Evolutionary conservation across 2,329 filamentous ascomycete species (phyloP), one percentile per base, ranked within the genome.

Genomic region (Alternaria consortialis): DNA sequence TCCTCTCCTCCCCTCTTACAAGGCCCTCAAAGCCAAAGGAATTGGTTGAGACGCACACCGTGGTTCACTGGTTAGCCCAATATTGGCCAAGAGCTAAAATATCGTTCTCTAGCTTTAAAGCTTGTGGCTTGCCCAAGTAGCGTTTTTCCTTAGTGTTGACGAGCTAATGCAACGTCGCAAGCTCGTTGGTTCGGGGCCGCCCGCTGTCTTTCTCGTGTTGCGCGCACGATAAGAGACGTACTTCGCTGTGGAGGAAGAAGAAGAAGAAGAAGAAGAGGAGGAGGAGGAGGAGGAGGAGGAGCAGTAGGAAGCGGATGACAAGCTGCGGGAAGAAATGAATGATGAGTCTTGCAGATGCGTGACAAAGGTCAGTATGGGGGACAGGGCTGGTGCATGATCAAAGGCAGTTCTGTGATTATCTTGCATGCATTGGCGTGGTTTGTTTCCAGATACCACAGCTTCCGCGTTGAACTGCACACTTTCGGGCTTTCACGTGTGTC

Each of bases 151-250:
- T 50, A 17, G 32, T 27, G 46, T 43, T 12, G 17, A 23, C 17
- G 29, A 25, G 46, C 46, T 48, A 48, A 25, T 36, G 46, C 46
- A 34, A 9, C 15, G 46, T 20, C 17, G 31, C 29, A 32, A 48
- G 46, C 46, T 48, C 20, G 46, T 48, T 48, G 31, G 46, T 23
- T 36, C 46, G 46, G 46, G 46, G 46, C 32, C 31, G 46, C 46
- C 46, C 46, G 46, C 46, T 48, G 46, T 48, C 46, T 48, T 48
- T 34, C 46, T 48, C 46, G 46, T 48, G 32, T 48, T 48, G 46
- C 31, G 46, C 17, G 31, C 20, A 34, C 46, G 46, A 48, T 48
- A 48, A 36, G 46, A 25, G 31, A 48, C 12, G 31, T n/a, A 34
- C n/a, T 12, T 48, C 46, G 46, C 12, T n/a, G 46, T 36, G 31